Conservation (phyloP, 2,329 filamentous ascomycete genomes). For the Trichoderma hamatum region DNA sequence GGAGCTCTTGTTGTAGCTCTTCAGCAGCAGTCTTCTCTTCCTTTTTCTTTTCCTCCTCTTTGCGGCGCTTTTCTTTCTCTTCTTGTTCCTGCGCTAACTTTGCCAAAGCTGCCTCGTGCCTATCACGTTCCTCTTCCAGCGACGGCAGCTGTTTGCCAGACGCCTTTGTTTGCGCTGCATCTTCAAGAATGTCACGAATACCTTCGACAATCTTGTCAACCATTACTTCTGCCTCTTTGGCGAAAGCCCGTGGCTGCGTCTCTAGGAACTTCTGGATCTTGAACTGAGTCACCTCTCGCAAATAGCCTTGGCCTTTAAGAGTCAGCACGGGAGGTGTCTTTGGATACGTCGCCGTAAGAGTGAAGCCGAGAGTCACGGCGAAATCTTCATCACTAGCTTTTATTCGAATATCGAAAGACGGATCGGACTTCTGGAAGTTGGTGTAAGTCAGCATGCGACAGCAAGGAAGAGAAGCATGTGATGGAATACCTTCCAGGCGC, state of each 20-base stretch:
- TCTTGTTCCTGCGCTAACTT: conserved; percentile 61
- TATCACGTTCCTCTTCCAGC: conserved; percentile 83
- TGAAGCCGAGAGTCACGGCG: conserved; percentile 71
- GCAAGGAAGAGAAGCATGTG: conserved; percentile 28
- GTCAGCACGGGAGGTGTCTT: conserved; percentile 76
- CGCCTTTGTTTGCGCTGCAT: conserved; percentile 77
- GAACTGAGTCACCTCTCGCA: conserved; percentile 71
- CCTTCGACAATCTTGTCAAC: conserved; percentile 68
- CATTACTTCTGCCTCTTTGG: conserved; percentile 59
- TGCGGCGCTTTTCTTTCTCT: conserved; percentile 56
- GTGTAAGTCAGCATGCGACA: conserved; percentile 30
- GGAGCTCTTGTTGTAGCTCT: conserved; percentile 73
- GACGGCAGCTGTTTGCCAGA: conserved; percentile 78
- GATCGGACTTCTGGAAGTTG: conserved; percentile 69
- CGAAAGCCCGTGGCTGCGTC: conserved; percentile 58
- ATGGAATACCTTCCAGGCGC: conserved; percentile 77
- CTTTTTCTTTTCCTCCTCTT: conserved; percentile 61
- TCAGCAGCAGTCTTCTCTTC: conserved; percentile 71
- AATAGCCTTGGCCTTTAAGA: conserved; percentile 63
- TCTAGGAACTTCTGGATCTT: conserved; percentile 69
- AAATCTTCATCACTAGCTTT: conserved; percentile 75
- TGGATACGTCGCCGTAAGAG: conserved; percentile 87
- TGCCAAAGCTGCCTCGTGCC: conserved; percentile 74
- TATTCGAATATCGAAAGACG: conserved; percentile 78
- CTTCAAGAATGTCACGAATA: conserved; percentile 77